Evolutionary conservation across 1,284 basidiomycete genomes (phyloP), one percentile per base, ranked within the genome.

Genomic region (Cutaneotrichosporon curvatum): DNA sequence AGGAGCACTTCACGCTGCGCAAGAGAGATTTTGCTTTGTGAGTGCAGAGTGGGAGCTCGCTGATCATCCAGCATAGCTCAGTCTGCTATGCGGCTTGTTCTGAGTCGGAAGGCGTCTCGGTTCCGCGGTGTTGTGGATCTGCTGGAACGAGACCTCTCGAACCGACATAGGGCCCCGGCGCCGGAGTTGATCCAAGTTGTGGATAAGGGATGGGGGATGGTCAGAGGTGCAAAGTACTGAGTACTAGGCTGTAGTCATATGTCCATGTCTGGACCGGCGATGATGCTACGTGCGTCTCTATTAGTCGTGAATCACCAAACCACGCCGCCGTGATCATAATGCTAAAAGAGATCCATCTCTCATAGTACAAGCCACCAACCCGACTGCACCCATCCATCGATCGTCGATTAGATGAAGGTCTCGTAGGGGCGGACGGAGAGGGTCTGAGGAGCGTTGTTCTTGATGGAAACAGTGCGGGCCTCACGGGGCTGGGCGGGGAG

Each of bases 401-500:
- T 35, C 40, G 37, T 44, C 39, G 47, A 55, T 68, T 71, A 72
- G 63, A 72, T 72, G 57, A 62, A 66, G 58, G 71, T 72, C 64
- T 72, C 71, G 71, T 72, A 97, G 63, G 82, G 82, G 65, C 89
- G 79, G 65, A 91, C 90, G 56, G 81, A 82, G 74, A 98, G 87
- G 53, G 94, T 97, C 78, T 94, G 85, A 50, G 94, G 88, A 37
- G 79, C 76, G 77, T 97, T 97, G 67, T 81, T 80, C 61, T 74
- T 73, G 56, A 77, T 73, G 50, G 85, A 83, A 70, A 98, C 82
- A 61, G 79, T 81, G 74, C 77, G 82, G 25, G 87, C 79, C 64
- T 83, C 83, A 55, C 91, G 84, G 56, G 95, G 94, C 56, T 81
- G 83, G 46, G 76, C 81, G 56, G 89, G 92, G 61, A 85, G 78